Evolutionary conservation across 805 yeast genomes (phyloP).

Genomic region (Zygoascus bituminiphila): DNA sequence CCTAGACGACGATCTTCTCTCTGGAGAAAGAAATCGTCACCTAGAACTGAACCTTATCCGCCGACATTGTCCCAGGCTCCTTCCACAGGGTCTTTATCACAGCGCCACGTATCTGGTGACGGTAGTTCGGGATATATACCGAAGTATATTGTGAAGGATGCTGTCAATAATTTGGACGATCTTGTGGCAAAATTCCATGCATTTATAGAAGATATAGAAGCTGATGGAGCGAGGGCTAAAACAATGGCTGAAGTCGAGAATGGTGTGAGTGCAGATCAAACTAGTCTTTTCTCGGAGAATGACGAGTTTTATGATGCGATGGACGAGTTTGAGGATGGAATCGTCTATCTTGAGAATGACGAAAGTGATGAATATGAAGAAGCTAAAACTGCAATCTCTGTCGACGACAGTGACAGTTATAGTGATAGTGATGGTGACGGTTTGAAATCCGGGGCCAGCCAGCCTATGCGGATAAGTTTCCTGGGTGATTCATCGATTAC

Average conservation of each 20-base stretch:
- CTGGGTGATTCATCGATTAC: background rate
- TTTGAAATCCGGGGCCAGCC: constrained; percentile 5
- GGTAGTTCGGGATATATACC: background rate
- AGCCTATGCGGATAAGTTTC: constrained; percentile 3
- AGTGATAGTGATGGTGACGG: constrained; percentile 11
- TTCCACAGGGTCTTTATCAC: background rate
- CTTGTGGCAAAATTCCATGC: background rate
- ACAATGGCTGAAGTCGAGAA: constrained; percentile 1
- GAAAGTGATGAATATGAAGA: background rate
- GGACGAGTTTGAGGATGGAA: constrained; percentile 7
- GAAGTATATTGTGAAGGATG: background rate
- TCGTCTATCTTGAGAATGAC: background rate
- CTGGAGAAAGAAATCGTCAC: background rate
- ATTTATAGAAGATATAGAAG: background rate
- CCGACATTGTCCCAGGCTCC: background rate
- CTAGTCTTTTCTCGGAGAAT: constrained; percentile 13
- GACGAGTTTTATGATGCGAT: constrained; percentile 14
- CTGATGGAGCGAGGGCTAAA: background rate
- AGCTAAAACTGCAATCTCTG: background rate
- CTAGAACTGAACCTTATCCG: background rate
- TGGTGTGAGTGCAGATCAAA: constrained; percentile 8
- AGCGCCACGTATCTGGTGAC: background rate
- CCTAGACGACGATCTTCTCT: constrained; percentile 3
- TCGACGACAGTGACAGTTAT: constrained; percentile 12
- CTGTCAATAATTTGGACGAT: background rate